Evolutionary conservation across 169 alveolate species (phyloP), one percentile per base, ranked within the genome.

Genomic region (Plasmodium gaboni): DNA sequence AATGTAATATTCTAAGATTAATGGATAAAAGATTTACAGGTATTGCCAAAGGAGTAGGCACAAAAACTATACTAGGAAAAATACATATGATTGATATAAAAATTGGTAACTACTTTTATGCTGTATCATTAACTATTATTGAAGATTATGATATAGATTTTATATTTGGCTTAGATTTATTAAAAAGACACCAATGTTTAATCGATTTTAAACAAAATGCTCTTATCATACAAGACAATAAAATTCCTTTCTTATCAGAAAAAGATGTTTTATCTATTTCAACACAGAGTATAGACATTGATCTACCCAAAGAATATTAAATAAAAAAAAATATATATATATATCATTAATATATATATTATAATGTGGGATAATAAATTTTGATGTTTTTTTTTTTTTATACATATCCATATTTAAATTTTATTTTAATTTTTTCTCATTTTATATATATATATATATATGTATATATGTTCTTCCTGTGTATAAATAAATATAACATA

Each of bases 21-120:
- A 90, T 97, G 48, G 99, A 98, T 88, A 95, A 88, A 61, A 94
- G 99, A 72, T 97, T 92, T 91, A 93, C 94, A 24, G 99, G 99
- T 26, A 94, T 97, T 28, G 99, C 99, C 19, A 73, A 80, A 72
- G 99, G 99, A 42, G 98, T 98, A 8, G 99, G 99, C 12, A 95
- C 96, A 28, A 93, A 97, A 69, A 94, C 94, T 71, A 98, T 98
- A 22, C 64, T 98, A 26, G 99, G 99, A 28, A 94, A 95, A 76
- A 96, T 98, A 57, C 99, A 98, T 92, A 94, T 97, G 73, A 99
- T 98, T 10, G 96, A 97, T 74, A 96, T 98, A 92, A 95, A 98
- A 90, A 95, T 98, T 15, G 97, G 98, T 74, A 87, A 93, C 53
- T 63, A 80, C 63, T 96, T 89, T 76, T 94, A 96, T 88, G 97